Conservation (phyloP, 139 green algal genomes). For the Dunaliella sp. region DNA sequence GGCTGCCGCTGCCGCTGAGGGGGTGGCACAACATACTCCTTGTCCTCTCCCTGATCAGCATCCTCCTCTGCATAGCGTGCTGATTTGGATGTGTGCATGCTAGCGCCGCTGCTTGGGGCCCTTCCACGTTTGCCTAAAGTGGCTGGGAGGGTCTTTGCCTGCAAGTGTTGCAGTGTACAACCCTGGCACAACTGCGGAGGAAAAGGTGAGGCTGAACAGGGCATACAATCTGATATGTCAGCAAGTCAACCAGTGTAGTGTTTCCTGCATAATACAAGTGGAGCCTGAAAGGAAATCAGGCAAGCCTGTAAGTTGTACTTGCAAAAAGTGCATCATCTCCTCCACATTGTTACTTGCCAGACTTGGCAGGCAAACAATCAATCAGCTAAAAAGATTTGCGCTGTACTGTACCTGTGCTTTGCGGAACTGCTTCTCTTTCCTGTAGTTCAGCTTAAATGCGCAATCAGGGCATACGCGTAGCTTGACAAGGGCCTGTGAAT, state of each 20-base stretch:
- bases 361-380: neutral
- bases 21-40: conserved; percentile 19
- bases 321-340: no score
- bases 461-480: conserved; percentile 77
- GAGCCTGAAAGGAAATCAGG: no score
- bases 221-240: no score
- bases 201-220: no score
- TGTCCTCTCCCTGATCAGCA: conserved; percentile 7
- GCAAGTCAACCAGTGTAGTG: no score
- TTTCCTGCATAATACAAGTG: no score
- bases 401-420: conserved; percentile 8
- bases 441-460: conserved; percentile 81
- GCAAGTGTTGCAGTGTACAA: no score
- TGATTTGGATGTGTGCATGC: neutral
- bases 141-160: no score
- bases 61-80: neutral
- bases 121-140: no score
- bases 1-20: neutral
- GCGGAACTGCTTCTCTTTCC: conserved; percentile 17
- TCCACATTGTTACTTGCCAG: no score
- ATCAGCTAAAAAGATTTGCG: neutral
- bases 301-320: no score
- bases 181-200: no score
- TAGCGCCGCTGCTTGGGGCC: neutral
- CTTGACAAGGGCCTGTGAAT: conserved; percentile 64